Evolutionary conservation across 306 rosid genomes (phyloP).

Genomic region (Astragalus membranaceus): DNA sequence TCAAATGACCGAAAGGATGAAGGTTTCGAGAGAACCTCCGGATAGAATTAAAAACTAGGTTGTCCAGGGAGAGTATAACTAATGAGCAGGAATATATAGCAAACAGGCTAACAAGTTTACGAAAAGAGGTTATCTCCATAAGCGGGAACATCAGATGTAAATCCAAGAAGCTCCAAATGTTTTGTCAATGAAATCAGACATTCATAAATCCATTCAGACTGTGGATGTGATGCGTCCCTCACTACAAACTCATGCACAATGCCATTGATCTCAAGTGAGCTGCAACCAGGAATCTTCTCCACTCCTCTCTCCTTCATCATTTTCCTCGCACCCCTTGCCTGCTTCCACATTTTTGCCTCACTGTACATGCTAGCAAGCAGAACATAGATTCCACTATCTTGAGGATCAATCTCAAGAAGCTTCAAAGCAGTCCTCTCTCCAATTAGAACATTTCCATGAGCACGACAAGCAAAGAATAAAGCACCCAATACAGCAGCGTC

Average conservation of each 20-base stretch:
- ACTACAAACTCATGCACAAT: slow-evolving; percentile 46
- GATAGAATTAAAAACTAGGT: background rate
- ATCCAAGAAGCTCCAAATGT: slow-evolving; percentile 33
- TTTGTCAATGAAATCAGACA: slow-evolving; percentile 50
- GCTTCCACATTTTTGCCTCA: slow-evolving; percentile 64
- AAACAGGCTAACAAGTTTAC: slow-evolving; percentile 18
- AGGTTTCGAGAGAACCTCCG: background rate
- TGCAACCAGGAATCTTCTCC: slow-evolving; percentile 68
- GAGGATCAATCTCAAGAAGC: slow-evolving; percentile 76
- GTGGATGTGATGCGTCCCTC: slow-evolving; percentile 46
- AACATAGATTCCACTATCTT: slow-evolving; percentile 64
- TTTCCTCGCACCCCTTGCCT: slow-evolving; percentile 37
- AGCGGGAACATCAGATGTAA: background rate
- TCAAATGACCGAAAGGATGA: background rate
- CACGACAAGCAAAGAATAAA: slow-evolving; percentile 65
- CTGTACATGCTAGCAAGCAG: slow-evolving; percentile 62
- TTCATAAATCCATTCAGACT: slow-evolving; percentile 29
- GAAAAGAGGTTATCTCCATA: background rate
- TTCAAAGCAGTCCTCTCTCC: slow-evolving; percentile 67
- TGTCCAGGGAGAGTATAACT: slow-evolving; percentile 2
- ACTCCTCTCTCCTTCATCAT: slow-evolving; percentile 52
- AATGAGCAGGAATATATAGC: background rate
- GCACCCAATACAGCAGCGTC: slow-evolving; percentile 81
- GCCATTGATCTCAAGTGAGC: slow-evolving; percentile 62
- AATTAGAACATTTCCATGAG: slow-evolving; percentile 47